Evolutionary conservation across 441 rosid genomes (phyloP).

Genomic region (Daphne laureola): DNA sequence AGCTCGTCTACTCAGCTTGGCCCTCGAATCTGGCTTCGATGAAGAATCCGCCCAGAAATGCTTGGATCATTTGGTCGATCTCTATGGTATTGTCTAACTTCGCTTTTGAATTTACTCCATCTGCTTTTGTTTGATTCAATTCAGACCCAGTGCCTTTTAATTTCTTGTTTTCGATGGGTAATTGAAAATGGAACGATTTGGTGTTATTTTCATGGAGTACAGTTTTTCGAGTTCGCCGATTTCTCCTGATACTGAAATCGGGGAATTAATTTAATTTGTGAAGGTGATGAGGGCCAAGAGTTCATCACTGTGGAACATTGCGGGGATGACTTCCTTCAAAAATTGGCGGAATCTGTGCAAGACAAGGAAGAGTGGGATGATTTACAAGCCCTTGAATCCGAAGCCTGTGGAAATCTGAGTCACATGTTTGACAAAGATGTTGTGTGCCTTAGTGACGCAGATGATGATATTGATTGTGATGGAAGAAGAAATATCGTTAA

Average conservation of each 20-base stretch:
- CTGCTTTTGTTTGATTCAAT: neutral
- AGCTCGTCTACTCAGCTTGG: constrained; percentile 67
- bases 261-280: constrained; percentile 6
- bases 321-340: constrained; percentile 80
- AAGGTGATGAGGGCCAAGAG: constrained; percentile 85
- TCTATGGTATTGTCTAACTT: constrained; percentile 51
- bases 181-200: constrained; percentile 3
- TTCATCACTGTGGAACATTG: constrained; percentile 80
- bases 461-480: constrained; percentile 11
- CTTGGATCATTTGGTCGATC: constrained; percentile 71
- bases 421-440: constrained; percentile 40
- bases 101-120: neutral
- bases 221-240: neutral
- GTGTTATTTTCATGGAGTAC: neutral
- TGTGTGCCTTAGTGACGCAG: constrained; percentile 12
- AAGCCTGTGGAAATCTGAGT: constrained; percentile 70
- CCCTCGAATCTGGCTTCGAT: constrained; percentile 68
- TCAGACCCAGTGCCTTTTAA: no score
- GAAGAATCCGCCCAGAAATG: constrained; percentile 53
- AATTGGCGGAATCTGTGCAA: constrained; percentile 69
- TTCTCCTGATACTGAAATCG: constrained; percentile 1
- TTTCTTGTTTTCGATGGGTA: neutral
- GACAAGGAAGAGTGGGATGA: constrained; percentile 94
- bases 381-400: constrained; percentile 57
- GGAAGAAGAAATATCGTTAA: constrained; percentile 33